Percentiles rank a stretch among this genome's conserved stretches.
Conservation (phyloP, 2,329 filamentous ascomycete species). For the Ophiostoma tasmaniense region DNA sequence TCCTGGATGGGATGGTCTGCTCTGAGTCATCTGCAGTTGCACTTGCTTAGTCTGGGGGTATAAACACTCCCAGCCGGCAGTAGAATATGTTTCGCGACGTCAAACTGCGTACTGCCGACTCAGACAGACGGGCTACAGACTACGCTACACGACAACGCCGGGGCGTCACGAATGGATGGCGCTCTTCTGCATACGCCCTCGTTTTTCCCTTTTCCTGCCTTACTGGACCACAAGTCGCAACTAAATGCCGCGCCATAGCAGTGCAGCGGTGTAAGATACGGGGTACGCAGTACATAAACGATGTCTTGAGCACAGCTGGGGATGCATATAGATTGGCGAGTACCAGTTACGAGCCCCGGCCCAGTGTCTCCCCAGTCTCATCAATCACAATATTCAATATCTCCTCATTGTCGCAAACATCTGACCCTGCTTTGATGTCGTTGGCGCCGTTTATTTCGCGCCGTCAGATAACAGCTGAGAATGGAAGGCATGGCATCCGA, state of each 20-base stretch:
- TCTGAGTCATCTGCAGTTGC: no score
- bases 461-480: neutral
- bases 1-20: neutral
- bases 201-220: neutral
- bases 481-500: neutral
- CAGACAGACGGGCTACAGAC: neutral
- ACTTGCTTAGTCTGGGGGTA: neutral
- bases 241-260: constrained; percentile 9
- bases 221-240: neutral
- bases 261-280: constrained; percentile 10
- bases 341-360: neutral
- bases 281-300: neutral
- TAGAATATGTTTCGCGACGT: neutral
- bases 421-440: neutral
- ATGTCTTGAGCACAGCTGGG: neutral
- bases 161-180: constrained; percentile 12
- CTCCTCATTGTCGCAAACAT: neutral
- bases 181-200: constrained; percentile 11
- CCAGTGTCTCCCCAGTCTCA: neutral
- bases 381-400: neutral
- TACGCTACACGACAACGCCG: neutral
- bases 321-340: neutral
- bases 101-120: neutral
- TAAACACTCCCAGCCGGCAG: neutral
- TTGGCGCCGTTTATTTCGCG: neutral